phyloP scores from a whole-genome alignment of 257 asterid genomes.

The Thymus mandschuricus region DNA sequence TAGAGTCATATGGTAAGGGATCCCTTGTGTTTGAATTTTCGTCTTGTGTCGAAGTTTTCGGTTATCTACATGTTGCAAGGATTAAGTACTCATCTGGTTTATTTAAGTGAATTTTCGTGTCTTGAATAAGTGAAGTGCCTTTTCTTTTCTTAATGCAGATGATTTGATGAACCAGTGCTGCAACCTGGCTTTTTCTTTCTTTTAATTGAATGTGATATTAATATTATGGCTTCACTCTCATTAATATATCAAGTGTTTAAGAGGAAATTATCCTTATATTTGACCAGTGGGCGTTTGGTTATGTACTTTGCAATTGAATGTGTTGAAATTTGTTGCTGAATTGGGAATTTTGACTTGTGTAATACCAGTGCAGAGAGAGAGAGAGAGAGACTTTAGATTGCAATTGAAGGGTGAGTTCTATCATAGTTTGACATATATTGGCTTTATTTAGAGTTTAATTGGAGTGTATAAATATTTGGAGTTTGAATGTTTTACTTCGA shows the following conservation, averaged over 20 bases:
- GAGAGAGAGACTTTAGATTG: too few species aligned
- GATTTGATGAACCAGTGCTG: background rate
- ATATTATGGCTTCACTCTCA: background rate
- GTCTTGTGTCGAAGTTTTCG: background rate
- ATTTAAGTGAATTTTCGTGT: background rate
- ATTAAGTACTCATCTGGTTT: background rate
- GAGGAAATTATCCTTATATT: background rate
- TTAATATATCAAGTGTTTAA: background rate
- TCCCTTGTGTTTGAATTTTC: background rate
- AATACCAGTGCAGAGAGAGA: too few species aligned
- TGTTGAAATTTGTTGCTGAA: background rate
- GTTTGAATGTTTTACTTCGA: too few species aligned
- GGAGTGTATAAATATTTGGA: too few species aligned
- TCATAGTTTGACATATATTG: too few species aligned
- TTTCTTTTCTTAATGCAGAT: background rate
- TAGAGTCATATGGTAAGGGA: background rate
- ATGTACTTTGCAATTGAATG: background rate
- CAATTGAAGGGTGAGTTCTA: too few species aligned
- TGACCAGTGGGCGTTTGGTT: background rate
- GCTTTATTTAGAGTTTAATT: too few species aligned
- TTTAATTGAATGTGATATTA: background rate
- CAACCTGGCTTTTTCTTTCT: background rate
- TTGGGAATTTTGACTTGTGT: background rate
- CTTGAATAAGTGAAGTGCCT: constrained; percentile 17
- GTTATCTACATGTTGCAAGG: background rate